Conservation (phyloP, 192 early-diverging fungal species). For the Coemansia sp. region DNA sequence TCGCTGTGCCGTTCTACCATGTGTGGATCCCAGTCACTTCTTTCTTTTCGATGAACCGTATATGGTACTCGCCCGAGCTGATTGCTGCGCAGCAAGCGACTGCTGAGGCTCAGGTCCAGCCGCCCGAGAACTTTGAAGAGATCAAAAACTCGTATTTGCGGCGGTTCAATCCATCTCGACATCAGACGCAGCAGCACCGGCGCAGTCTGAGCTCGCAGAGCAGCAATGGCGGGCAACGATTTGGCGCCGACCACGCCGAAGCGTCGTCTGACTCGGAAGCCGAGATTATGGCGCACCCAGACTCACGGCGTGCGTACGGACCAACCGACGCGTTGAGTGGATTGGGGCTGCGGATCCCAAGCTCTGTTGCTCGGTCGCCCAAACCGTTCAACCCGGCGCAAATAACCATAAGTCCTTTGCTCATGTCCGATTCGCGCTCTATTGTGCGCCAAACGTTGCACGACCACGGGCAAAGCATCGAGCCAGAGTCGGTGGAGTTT, state of each 20-base stretch:
- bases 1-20: constrained; percentile 45
- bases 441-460: constrained; percentile 15
- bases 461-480: constrained; percentile 23
- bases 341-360: constrained; percentile 10
- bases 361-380: background rate
- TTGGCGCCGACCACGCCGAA: constrained; percentile 1
- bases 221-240: constrained; percentile 5
- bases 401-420: constrained; percentile 11
- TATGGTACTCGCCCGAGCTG: constrained; percentile 44
- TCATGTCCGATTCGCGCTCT: constrained; percentile 16
- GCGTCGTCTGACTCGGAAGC: constrained; percentile 39
- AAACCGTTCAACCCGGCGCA: constrained; percentile 6
- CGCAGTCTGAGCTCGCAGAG: constrained; percentile 18
- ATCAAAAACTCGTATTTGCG: constrained; percentile 41
- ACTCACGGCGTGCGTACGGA: background rate
- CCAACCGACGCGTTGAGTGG: background rate
- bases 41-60: constrained; percentile 51
- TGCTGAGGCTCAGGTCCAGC: constrained; percentile 26
- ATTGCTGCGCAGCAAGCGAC: constrained; percentile 22
- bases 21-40: constrained; percentile 49
- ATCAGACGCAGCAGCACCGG: background rate
- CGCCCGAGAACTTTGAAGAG: constrained; percentile 39
- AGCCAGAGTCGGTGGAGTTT: constrained; percentile 42
- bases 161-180: constrained; percentile 14
- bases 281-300: constrained; percentile 20